These are phyloP conservation scores for Delonix regia DNA, from an alignment of 306 rosid genomes.

Conservation along the genomic window DNA sequence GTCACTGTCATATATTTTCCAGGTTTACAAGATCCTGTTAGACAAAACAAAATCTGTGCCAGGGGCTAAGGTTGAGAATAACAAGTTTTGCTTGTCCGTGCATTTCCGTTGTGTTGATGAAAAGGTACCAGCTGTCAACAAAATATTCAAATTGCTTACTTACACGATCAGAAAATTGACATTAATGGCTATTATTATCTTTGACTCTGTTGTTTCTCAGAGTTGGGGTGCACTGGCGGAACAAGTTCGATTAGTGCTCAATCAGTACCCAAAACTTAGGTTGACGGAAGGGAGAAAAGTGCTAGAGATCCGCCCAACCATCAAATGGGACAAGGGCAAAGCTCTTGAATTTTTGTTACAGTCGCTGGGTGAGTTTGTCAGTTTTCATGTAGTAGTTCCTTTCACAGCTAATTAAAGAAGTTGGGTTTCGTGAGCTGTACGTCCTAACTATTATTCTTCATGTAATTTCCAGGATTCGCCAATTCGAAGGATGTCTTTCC, in stretches of 20 bases:
- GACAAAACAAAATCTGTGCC: slow-evolving; percentile 73
- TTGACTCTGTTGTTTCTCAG: slow-evolving; percentile 34
- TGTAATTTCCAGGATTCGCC: slow-evolving; percentile 54
- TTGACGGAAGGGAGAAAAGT: slow-evolving; percentile 85
- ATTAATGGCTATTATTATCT: slow-evolving; percentile 4
- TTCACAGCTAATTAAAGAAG: background rate
- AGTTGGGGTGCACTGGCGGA: slow-evolving; percentile 77
- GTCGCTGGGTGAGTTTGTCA: slow-evolving; percentile 61
- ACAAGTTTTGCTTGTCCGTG: slow-evolving; percentile 87
- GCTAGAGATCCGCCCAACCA: slow-evolving; percentile 82
- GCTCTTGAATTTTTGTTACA: slow-evolving; percentile 89
- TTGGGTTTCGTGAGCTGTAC: too few relatives aligned
- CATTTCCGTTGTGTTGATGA: slow-evolving; percentile 96
- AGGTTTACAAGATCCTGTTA: slow-evolving; percentile 70
- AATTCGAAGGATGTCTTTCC: slow-evolving; percentile 72
- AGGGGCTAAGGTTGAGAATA: slow-evolving; percentile 85
- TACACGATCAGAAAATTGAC: background rate
- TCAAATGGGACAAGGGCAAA: slow-evolving; percentile 98
- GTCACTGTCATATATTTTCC: background rate
- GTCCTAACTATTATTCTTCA: background rate
- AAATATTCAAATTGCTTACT: slow-evolving; percentile 14
- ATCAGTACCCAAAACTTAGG: slow-evolving; percentile 67
- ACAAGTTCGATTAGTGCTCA: slow-evolving; percentile 64
- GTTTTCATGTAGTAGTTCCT: background rate
- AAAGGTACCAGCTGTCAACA: slow-evolving; percentile 55